These are phyloP conservation scores for Capronia epimyces DNA, from an alignment of 2,329 filamentous ascomycete species.

Conservation along the genomic window DNA sequence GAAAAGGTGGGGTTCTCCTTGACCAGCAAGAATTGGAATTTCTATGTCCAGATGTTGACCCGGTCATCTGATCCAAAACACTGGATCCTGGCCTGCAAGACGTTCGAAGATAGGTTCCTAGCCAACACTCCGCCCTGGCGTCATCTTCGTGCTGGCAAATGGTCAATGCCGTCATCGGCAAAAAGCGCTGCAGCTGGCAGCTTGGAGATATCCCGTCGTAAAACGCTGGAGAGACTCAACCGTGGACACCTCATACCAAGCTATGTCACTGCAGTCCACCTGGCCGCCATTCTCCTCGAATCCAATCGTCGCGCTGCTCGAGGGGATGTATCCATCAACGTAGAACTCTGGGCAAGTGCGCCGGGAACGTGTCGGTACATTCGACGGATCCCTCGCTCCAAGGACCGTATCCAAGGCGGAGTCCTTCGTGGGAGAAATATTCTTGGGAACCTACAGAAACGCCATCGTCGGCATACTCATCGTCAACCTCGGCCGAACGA, in stretches of 20 bases:
- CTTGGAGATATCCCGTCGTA: slow-evolving; percentile 32
- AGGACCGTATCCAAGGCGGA: slow-evolving; percentile 39
- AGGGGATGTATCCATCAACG: slow-evolving; percentile 32
- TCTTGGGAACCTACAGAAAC: slow-evolving; percentile 25
- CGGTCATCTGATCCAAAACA: slow-evolving; percentile 54
- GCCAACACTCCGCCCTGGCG: slow-evolving; percentile 70
- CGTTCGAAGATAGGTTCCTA: slow-evolving; percentile 76
- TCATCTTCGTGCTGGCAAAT: slow-evolving; percentile 33
- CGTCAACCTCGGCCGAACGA: not conserved
- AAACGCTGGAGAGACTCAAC: slow-evolving; percentile 20
- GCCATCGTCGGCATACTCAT: slow-evolving; percentile 6
- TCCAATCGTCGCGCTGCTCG: slow-evolving; percentile 35
- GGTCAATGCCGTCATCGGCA: slow-evolving; percentile 31
- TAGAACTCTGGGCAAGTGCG: slow-evolving; percentile 30
- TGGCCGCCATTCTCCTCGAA: slow-evolving; percentile 39
- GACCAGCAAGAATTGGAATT: slow-evolving; percentile 75
- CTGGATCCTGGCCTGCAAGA: slow-evolving; percentile 55
- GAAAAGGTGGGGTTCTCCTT: slow-evolving; percentile 64
- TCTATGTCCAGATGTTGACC: slow-evolving; percentile 64
- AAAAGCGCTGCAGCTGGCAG: slow-evolving; percentile 31
- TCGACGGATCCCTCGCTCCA: slow-evolving; percentile 37
- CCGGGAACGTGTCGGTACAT: slow-evolving; percentile 37
- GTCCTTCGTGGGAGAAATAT: slow-evolving; percentile 36
- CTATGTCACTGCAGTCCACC: slow-evolving; percentile 41
- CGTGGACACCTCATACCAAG: slow-evolving; percentile 41